Base-by-base conservation (phyloP, 768 basidiomycete species). In the Trametes sanguinea region DNA sequence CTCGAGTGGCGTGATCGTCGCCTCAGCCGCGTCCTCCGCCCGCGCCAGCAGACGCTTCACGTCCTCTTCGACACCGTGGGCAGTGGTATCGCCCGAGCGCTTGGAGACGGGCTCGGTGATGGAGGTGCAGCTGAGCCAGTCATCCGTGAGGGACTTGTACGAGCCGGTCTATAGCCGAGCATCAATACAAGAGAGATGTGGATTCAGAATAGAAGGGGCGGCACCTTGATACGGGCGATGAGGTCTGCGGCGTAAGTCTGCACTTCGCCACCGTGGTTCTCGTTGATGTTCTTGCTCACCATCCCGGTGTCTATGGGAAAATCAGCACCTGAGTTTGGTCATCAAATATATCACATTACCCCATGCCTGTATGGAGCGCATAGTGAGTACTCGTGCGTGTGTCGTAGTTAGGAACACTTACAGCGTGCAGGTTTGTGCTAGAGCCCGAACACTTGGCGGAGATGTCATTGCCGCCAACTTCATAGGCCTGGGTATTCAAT, bases 1-100 rank as follows among this genome's bases (percentile, higher is more conserved):
- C 14, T 70, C 70, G 6, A 83, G 75, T 6, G 79, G 78, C 0
- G 73, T 76, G 50, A 81, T 73, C 14, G 72, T 56, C 30, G 62
- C 62, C 42, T 46, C 44, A 16, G 62, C 44, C 35, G 42, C 48
- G 27, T 61, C 60, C 45, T 33, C 52, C 13, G 44, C 35, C 8
- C 47, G 48, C 54, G 47, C 29, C 39, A 62, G 60, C 40, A 62
- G 13, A 40, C 48, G 27, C 30, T 29, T 44, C 40, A 62, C 60
- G 54, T 62, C 60, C 6, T 56, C 52, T 29, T 62, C 54, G 29
- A 58, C 43, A 7, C 16, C 54, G 45, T 39, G 54, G 16, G 54
- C 4, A 13, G 46, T 22, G 67, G 44, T 65, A 58, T 77, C 22
- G 22, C 22, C 76, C 32, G 68, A 70, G 50, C 67, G 62, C 42